Evolutionary conservation across 768 basidiomycete species (phyloP).

Genomic region (Fistulinella prunicolor): DNA sequence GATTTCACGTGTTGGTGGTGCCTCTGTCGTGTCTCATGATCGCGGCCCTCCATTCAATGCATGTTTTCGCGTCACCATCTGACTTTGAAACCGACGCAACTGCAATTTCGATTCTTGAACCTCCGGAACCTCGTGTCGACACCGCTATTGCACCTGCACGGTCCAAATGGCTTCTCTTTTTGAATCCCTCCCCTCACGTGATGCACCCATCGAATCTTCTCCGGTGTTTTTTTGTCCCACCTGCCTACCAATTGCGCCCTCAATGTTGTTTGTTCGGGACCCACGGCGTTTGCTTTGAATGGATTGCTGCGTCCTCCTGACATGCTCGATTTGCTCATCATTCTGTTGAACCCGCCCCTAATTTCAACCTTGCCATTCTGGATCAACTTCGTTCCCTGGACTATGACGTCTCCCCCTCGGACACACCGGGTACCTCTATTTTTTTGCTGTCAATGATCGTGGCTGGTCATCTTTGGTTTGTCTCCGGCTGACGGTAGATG

Average conservation of each 20-base stretch:
- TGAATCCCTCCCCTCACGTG: conserved; percentile 1
- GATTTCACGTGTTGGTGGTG: conserved; percentile 13
- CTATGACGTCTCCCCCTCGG: neutral
- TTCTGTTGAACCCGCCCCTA: conserved; percentile 7
- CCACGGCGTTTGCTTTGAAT: conserved; percentile 4
- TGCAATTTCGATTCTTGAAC: conserved; percentile 22
- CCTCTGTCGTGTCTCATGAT: conserved; percentile 10
- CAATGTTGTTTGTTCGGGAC: conserved; percentile 16
- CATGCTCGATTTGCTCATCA: conserved; percentile 1
- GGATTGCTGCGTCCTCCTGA: conserved; percentile 1
- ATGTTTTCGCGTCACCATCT: conserved; percentile 2
- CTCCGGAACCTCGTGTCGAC: conserved; percentile 29
- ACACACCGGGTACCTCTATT: neutral
- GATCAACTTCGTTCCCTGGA: conserved; percentile 3
- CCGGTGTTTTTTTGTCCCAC: neutral
- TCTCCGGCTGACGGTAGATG: conserved; percentile 51
- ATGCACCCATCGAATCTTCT: neutral
- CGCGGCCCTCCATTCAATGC: conserved; percentile 5
- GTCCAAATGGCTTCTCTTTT: neutral
- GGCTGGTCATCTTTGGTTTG: conserved; percentile 11
- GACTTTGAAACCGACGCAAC: conserved; percentile 16
- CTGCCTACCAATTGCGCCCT: neutral
- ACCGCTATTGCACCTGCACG: conserved; percentile 6
- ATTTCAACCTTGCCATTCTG: conserved; percentile 6
- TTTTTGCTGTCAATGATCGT: conserved; percentile 3